phyloP scores from a whole-genome alignment of 2,329 filamentous ascomycete species.

The Ophiostoma fasciatum region DNA sequence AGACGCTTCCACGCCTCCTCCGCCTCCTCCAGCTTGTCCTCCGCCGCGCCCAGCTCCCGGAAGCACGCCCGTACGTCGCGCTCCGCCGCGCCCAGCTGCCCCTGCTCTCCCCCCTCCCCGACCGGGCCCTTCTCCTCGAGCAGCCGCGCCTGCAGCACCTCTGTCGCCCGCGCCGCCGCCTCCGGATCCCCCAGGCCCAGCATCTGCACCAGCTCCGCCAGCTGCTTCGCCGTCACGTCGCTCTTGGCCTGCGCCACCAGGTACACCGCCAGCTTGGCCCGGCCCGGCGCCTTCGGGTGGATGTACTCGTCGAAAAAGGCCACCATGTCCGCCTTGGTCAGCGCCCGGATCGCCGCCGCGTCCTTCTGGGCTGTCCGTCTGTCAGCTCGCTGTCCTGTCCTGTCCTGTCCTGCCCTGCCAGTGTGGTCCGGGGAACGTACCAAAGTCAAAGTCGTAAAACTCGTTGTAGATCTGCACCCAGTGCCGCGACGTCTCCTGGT shows the following conservation, averaged over 20 bases:
- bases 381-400: too few relatives aligned
- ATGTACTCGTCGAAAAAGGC: conserved; percentile 68
- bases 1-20: conserved; percentile 22
- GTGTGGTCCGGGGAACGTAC: too few relatives aligned
- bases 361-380: conserved; percentile 57
- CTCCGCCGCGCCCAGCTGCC: conserved; percentile 35
- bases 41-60: conserved; percentile 29
- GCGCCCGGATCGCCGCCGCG: conserved; percentile 53
- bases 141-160: conserved; percentile 21
- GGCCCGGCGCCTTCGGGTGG: conserved; percentile 51
- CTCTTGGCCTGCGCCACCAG: conserved; percentile 57
- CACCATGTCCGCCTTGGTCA: conserved; percentile 69
- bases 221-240: conserved; percentile 26
- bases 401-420: too few relatives aligned
- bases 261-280: conserved; percentile 77
- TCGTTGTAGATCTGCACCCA: conserved; percentile 78
- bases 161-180: conserved; percentile 17
- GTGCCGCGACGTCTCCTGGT: conserved; percentile 67
- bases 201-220: conserved; percentile 24
- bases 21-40: conserved; percentile 32
- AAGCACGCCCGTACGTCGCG: too few relatives aligned
- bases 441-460: conserved; percentile 77
- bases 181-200: conserved; percentile 20
- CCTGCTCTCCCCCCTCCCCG: conserved; percentile 33
- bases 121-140: conserved; percentile 26